These are phyloP conservation scores for Exophiala calicioides DNA, from an alignment of 2,329 filamentous ascomycete genomes.

Conservation along the genomic window DNA sequence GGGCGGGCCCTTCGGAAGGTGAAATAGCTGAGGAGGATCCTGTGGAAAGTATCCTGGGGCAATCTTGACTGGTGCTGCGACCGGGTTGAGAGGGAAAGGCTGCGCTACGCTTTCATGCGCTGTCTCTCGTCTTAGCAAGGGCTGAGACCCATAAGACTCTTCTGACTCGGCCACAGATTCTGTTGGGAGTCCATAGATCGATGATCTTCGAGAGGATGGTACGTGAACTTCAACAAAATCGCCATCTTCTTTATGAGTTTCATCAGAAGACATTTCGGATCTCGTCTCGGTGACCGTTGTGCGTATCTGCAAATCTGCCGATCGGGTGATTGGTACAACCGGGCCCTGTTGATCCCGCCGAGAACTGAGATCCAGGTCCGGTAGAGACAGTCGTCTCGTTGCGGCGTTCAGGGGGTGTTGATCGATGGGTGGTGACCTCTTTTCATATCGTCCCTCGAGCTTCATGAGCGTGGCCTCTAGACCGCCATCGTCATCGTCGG, in stretches of 20 bases:
- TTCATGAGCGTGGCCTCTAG: constrained; percentile 92
- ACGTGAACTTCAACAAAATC: constrained; percentile 3
- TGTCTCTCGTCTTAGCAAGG: constrained; percentile 68
- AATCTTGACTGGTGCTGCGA: constrained; percentile 4
- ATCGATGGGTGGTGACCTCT: constrained; percentile 41
- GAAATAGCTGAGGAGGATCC: constrained; percentile 27
- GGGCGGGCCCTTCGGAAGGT: constrained; percentile 25
- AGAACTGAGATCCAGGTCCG: constrained; percentile 19
- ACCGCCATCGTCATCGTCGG: constrained; percentile 84
- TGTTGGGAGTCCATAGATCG: constrained; percentile 40
- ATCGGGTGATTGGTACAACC: background rate
- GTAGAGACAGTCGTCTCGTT: constrained; percentile 20
- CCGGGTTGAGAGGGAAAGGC: background rate
- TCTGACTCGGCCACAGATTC: constrained; percentile 61
- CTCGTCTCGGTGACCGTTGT: constrained; percentile 15
- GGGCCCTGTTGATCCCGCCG: constrained; percentile 1
- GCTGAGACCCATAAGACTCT: constrained; percentile 74
- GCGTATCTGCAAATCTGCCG: constrained; percentile 3
- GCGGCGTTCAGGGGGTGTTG: constrained; percentile 23
- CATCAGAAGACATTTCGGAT: constrained; percentile 13
- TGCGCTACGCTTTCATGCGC: constrained; percentile 16
- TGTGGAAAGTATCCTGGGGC: constrained; percentile 26
- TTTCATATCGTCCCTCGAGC: constrained; percentile 81
- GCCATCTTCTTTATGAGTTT: constrained; percentile 2
- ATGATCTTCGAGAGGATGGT: constrained; percentile 24